These are phyloP conservation scores for Papiliotrema terrestris DNA, from an alignment of 1,284 basidiomycete genomes.

Conservation along the genomic window DNA sequence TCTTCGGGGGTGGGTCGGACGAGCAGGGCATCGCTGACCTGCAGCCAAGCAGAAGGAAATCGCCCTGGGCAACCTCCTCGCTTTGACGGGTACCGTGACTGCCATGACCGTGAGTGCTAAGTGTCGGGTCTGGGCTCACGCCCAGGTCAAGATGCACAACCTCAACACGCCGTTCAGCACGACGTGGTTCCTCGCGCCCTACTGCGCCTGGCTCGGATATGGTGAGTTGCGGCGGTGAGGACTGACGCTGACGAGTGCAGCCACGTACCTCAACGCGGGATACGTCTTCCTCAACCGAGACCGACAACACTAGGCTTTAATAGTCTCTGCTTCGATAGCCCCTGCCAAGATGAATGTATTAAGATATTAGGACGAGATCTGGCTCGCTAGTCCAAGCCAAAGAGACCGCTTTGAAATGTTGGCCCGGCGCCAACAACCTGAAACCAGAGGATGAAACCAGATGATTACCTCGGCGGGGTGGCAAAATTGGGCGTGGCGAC, in stretches of 20 bases:
- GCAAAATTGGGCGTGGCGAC: no score
- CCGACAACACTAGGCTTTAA: background rate
- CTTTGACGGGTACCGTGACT: slow-evolving; percentile 60
- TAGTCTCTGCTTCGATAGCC: no score
- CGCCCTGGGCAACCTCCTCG: slow-evolving; percentile 61
- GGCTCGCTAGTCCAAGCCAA: no score
- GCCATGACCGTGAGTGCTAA: slow-evolving; percentile 60
- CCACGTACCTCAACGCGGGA: slow-evolving; percentile 66
- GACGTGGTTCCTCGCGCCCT: slow-evolving; percentile 60
- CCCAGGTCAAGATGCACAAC: slow-evolving; percentile 55
- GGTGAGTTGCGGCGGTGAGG: slow-evolving; percentile 28
- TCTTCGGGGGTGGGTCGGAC: slow-evolving; percentile 59
- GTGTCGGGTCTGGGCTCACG: background rate
- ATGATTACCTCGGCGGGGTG: no score
- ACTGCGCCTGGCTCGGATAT: slow-evolving; percentile 54
- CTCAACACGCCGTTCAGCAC: slow-evolving; percentile 54
- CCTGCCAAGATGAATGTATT: background rate
- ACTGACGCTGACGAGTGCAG: slow-evolving; percentile 2
- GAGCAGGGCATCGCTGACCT: background rate
- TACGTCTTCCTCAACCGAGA: slow-evolving; percentile 39
- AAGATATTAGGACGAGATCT: background rate
- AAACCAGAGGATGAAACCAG: no score
- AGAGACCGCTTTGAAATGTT: no score
- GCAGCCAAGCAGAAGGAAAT: slow-evolving; percentile 52
- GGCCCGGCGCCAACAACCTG: no score